Evolutionary conservation across 192 early-diverging fungal species (phyloP).

Genomic region (Cetraspora pellucida): DNA sequence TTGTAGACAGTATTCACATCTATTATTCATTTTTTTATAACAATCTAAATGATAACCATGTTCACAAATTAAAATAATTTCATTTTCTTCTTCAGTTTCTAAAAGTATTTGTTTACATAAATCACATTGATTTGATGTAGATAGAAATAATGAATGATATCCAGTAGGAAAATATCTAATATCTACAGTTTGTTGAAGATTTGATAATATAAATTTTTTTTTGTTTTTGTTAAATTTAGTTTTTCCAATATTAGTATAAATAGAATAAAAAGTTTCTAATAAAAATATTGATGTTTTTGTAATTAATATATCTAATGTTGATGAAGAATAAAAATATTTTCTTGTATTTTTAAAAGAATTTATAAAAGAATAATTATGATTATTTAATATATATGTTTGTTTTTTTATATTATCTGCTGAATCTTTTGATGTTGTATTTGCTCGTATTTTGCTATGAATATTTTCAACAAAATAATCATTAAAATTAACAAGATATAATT

Average conservation of each 20-base stretch:
- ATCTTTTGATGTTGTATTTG: not conserved
- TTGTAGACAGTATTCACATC: not conserved
- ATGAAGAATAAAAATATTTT: not conserved
- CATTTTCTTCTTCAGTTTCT: not conserved
- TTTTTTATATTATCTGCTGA: not conserved
- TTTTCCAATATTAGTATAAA: not conserved
- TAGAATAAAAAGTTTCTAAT: not conserved
- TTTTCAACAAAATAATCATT: constrained; percentile 11
- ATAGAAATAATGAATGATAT: not conserved
- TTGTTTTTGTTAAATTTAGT: not conserved
- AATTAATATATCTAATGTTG: not conserved
- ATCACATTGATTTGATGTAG: not conserved
- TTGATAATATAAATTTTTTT: not conserved
- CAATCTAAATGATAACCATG: too few relatives aligned
- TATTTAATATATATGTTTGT: not conserved
- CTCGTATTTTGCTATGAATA: not conserved
- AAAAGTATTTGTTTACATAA: not conserved
- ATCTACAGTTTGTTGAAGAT: not conserved
- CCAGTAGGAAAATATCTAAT: not conserved
- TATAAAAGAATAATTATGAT: not conserved
- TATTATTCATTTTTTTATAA: too few relatives aligned
- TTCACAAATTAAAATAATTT: not conserved
- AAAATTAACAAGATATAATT: not conserved
- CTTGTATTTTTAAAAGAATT: not conserved
- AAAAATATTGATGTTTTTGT: not conserved